Base-by-base conservation (phyloP, 805 yeast species). In the Candida sakaeoensis region DNA sequence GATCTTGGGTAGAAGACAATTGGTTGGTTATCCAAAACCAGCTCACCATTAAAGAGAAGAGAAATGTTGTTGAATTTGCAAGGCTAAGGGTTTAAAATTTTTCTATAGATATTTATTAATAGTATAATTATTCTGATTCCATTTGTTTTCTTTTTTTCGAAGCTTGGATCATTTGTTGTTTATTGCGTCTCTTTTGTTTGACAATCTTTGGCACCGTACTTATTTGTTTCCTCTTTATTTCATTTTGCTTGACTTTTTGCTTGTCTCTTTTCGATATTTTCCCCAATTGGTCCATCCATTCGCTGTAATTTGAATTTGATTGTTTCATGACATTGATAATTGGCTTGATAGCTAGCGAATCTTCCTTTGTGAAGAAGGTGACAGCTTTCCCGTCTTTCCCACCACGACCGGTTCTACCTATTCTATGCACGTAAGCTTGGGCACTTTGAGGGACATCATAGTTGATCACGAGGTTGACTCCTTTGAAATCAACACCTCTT, bases 331-430 rank as follows among this genome's bases (percentile, higher is more conserved):
- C 98, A 55, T 90, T 93, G 21, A 91, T 77, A 31, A 93, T 85
- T 8, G 93, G 85, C 57, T 85, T 85, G 33, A 93, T 74, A 2
- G 85, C 78, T 41, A 75, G 59, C 3, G 76, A 63, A 57, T 93
- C 99, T 47, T 87, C 95, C 57, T 89, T 90, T 18, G 99, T 91
- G 67, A 85, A 93, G 49, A 90, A 82, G 0, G 99, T 93, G 14
- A 93, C 78, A 0, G 98, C 97, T 51, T 74, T 75, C 42, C 99
- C 99, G 7, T 65, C 54, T 44, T 84, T 79, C 1, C 95, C 96
- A 39, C 88, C 96, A 73, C 99, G 82, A 50, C 99, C 99, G 2
- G 99, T 91, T 72, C 99, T 84, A 62, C 99, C 99, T 53, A 93
- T 87, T 66, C 99, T 79, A 62, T 93, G 99, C 33, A 93, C 96